phyloP scores from a whole-genome alignment of 1,284 basidiomycete genomes.

The Leccinum pallidistipes region DNA sequence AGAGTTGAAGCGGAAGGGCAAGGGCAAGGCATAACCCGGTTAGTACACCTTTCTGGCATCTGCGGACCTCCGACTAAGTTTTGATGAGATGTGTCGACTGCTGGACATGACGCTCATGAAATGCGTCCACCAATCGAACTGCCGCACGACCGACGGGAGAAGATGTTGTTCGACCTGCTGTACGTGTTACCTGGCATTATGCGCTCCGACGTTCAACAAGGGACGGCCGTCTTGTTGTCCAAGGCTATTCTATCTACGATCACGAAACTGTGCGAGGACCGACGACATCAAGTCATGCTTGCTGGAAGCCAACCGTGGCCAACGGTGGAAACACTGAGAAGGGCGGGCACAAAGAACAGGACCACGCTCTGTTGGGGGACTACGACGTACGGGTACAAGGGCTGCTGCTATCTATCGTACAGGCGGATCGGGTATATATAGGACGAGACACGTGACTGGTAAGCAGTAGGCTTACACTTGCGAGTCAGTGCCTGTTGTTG shows the following conservation, averaged over 20 bases:
- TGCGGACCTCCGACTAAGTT: neutral
- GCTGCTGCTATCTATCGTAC: too few relatives aligned
- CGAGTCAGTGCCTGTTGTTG: constrained; percentile 39
- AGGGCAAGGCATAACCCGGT: constrained; percentile 23
- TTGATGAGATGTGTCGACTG: neutral
- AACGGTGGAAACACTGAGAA: too few relatives aligned
- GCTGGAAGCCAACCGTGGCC: too few relatives aligned
- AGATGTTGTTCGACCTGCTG: constrained; percentile 76
- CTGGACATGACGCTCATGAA: too few relatives aligned
- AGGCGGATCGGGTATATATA: too few relatives aligned
- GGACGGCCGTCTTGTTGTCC: neutral
- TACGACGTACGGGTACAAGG: too few relatives aligned
- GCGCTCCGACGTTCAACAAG: constrained; percentile 42
- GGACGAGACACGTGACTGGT: too few relatives aligned
- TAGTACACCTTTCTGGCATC: neutral
- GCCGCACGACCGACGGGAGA: too few relatives aligned
- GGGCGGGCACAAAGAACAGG: too few relatives aligned
- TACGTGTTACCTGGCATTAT: constrained; percentile 71
- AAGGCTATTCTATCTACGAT: neutral
- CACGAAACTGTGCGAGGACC: constrained; percentile 39
- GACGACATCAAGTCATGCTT: constrained; percentile 63
- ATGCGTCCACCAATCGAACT: too few relatives aligned
- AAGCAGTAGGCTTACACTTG: too few relatives aligned
- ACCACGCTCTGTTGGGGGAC: too few relatives aligned
- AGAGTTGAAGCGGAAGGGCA: constrained; percentile 48